phyloP scores from a whole-genome alignment of 2,329 filamentous ascomycete genomes.

The Parafenestella ontariensis region DNA sequence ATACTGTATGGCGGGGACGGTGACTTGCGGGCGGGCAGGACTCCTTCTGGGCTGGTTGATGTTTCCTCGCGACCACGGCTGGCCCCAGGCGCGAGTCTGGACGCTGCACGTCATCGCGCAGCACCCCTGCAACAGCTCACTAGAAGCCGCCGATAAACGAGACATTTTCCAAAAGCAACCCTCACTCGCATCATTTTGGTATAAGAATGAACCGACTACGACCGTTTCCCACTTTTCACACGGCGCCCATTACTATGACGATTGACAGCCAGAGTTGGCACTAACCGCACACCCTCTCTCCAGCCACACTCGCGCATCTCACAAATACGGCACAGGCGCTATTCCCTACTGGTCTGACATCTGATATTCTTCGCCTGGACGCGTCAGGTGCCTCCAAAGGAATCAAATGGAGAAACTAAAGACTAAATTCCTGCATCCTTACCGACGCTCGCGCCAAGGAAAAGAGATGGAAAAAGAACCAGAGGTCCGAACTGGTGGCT shows the following conservation, averaged over 20 bases:
- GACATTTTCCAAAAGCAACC: conserved; percentile 11
- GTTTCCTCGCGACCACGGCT: conserved; percentile 7
- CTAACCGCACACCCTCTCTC: conserved; percentile 11
- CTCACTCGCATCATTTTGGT: neutral
- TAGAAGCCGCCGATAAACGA: conserved; percentile 20
- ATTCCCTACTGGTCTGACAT: conserved; percentile 11
- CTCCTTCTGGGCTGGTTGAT: conserved; percentile 6
- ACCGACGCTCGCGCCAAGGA: conserved; percentile 31
- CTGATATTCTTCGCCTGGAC: conserved; percentile 23
- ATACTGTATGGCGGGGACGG: conserved; percentile 7
- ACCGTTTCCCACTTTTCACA: neutral
- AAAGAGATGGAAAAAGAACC: conserved; percentile 33
- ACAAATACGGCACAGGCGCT: conserved; percentile 4
- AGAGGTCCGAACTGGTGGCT: conserved; percentile 26
- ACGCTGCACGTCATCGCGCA: conserved; percentile 36
- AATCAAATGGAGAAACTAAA: conserved; percentile 45
- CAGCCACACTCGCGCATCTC: conserved; percentile 13
- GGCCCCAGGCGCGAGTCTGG: conserved; percentile 6
- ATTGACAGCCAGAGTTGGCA: conserved; percentile 6
- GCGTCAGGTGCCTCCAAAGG: conserved; percentile 28
- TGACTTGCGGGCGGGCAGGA: conserved; percentile 4
- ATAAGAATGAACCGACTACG: conserved; percentile 2
- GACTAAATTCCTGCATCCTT: conserved; percentile 36
- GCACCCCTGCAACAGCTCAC: conserved; percentile 19
- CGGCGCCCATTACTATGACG: conserved; percentile 12